Conservation (phyloP, 192 early-diverging fungal species). For the Tieghemiomyces parasiticus region DNA sequence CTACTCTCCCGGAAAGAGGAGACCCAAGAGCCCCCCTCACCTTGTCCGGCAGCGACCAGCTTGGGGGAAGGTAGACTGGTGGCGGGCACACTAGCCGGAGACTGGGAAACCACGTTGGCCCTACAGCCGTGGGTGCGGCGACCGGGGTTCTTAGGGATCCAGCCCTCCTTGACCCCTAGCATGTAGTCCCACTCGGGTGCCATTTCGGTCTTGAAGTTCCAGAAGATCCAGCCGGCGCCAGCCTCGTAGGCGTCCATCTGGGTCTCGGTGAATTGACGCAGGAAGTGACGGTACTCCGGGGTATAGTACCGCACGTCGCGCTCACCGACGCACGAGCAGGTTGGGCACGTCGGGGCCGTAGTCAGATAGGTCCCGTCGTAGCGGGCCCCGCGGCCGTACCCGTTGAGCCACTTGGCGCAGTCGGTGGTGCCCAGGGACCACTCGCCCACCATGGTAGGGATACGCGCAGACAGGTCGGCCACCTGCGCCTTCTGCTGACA, state of each 20-base stretch:
- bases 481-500: conserved; percentile 21
- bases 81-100: too few relatives aligned
- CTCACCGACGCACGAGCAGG: conserved; percentile 29
- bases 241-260: conserved; percentile 48
- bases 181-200: conserved; percentile 62
- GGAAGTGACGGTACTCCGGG: conserved; percentile 35
- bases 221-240: conserved; percentile 48
- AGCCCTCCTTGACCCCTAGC: conserved; percentile 44
- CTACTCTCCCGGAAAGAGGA: too few relatives aligned
- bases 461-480: conserved; percentile 20
- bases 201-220: conserved; percentile 55
- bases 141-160: conserved; percentile 28
- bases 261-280: conserved; percentile 35
- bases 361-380: conserved; percentile 43
- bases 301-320: conserved; percentile 28
- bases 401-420: conserved; percentile 60
- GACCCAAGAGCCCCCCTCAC: too few relatives aligned
- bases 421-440: conserved; percentile 54
- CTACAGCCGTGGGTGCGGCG: too few relatives aligned
- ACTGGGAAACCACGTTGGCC: too few relatives aligned
- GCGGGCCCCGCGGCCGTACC: conserved; percentile 35
- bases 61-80: too few relatives aligned
- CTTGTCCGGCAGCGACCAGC: too few relatives aligned
- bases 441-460: conserved; percentile 55
- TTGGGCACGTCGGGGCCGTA: conserved; percentile 22